phyloP scores from a whole-genome alignment of 371 early-diverging fungal species.

The Entomophthora muscae region DNA sequence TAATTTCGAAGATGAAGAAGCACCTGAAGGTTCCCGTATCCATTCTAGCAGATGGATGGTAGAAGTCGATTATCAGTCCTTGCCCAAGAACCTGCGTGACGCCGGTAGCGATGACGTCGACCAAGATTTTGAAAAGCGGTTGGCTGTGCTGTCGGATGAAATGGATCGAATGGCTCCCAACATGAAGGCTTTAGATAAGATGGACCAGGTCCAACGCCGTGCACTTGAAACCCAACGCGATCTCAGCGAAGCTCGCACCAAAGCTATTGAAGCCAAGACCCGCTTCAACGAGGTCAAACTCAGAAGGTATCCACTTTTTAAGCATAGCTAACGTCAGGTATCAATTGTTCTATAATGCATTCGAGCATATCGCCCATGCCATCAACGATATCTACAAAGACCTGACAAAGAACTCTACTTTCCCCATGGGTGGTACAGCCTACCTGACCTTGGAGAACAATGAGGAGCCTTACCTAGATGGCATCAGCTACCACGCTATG shows the following conservation, averaged over 20 bases:
- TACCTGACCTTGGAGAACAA: slow-evolving; percentile 85
- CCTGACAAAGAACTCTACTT: slow-evolving; percentile 57
- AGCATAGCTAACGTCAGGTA: slow-evolving; percentile 26
- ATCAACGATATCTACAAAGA: slow-evolving; percentile 94
- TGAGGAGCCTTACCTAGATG: slow-evolving; percentile 90
- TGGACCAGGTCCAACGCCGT: slow-evolving; percentile 64
- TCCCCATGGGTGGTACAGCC: slow-evolving; percentile 93
- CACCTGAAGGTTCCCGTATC: not conserved
- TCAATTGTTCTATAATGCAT: slow-evolving; percentile 72
- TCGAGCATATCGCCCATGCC: slow-evolving; percentile 65
- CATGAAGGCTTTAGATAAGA: slow-evolving; percentile 39
- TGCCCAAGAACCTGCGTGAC: slow-evolving; percentile 23
- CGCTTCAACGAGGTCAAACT: slow-evolving; percentile 64
- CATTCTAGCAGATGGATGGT: slow-evolving; percentile 24
- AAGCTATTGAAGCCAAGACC: slow-evolving; percentile 61
- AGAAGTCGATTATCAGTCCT: slow-evolving; percentile 16
- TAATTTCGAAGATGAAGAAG: not conserved
- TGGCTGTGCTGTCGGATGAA: slow-evolving; percentile 19
- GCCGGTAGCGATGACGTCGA: slow-evolving; percentile 5
- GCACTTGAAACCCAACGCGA: slow-evolving; percentile 58
- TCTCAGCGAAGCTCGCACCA: slow-evolving; percentile 56
- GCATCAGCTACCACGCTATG: slow-evolving; percentile 97
- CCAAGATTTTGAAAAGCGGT: not conserved
- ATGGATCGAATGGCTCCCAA: slow-evolving; percentile 83
- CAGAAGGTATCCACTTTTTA: slow-evolving; percentile 32